A percentile compares a stretch with the other conserved stretches of the same genome.
phyloP scores from a whole-genome alignment of 352 stramenopile genomes.

The Phytophthora ramorum region DNA sequence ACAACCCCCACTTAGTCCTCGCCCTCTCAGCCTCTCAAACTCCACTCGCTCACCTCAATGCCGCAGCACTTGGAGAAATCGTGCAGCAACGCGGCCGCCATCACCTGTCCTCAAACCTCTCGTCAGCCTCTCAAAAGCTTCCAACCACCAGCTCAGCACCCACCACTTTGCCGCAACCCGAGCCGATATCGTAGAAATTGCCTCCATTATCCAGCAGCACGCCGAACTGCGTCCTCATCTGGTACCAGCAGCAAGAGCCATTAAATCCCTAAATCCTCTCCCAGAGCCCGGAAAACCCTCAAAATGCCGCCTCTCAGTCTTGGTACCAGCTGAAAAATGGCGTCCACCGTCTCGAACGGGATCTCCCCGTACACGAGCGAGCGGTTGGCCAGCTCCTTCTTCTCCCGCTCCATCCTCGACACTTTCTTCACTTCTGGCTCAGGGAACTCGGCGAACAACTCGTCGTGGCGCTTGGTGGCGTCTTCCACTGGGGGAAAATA shows the following conservation, averaged over 20 bases:
- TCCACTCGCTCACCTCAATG: constrained; percentile 45
- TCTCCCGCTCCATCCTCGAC: constrained; percentile 69
- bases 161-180: constrained; percentile 78
- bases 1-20: background rate
- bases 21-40: background rate
- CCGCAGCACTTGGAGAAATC: constrained; percentile 74
- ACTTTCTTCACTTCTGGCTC: constrained; percentile 62
- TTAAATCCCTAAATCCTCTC: constrained; percentile 1
- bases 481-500: constrained; percentile 50
- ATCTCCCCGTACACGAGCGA: constrained; percentile 77
- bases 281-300: background rate
- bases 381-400: constrained; percentile 66
- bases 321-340: constrained; percentile 65
- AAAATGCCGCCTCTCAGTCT: background rate
- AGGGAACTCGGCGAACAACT: constrained; percentile 59
- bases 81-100: constrained; percentile 65
- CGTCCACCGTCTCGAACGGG: constrained; percentile 58
- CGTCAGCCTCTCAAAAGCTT: background rate
- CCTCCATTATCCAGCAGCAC: constrained; percentile 65
- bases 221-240: constrained; percentile 71
- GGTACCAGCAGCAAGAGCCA: background rate
- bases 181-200: constrained; percentile 78
- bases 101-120: constrained; percentile 35
- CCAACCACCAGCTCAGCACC: constrained; percentile 2
- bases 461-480: constrained; percentile 42